Base-by-base conservation (phyloP, 257 asterid genomes). In the Solanum gandarillasii region DNA sequence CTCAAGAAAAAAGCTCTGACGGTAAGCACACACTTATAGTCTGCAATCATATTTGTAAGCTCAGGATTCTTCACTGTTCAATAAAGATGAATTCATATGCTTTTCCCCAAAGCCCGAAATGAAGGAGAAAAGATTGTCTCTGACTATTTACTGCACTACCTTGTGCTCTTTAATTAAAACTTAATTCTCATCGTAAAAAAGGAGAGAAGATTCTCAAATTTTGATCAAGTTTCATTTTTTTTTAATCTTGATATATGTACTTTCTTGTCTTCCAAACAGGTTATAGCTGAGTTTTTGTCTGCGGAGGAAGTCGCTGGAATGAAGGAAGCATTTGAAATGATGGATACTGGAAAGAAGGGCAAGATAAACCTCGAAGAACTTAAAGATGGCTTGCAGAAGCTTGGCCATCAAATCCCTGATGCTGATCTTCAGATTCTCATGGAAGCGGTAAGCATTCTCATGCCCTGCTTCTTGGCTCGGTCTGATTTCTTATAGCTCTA, bases 301-400 rank as follows among this genome's bases (percentile, higher is more conserved):
- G 92, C 89, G 36, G 97, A 93, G 91, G 97, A 94, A 93, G 94
- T 91, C 60, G 95, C 94, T 18, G 95, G 97, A 87, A 91, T 94
- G 52, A 93, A 91, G 93, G 95, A 94, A 86, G 88, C 93, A 35
- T 94, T 93, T 86, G 90, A 91, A 36, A 89, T 23, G 87, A 94
- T 93, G 95, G 95, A 94, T 88, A 70, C 90, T 4, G 90, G 89
- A 73, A 94, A 91, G 86, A 90, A 86, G 89, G 94, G 95, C 86
- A 91, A 89, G 89, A 82, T 93, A 12, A 90, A 90, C 84, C 83
- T 90, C 8, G 91, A 89, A 72, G 95, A 94, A 88, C 91, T 94
- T 67, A 93, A 87, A 91, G 87, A 74, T 87, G 94, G 97, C 81
- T 86, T 94, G 70, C 92, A 90, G 88, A 93, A 90, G 71, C 94